Percentiles rank a stretch among this genome's conserved stretches.
phyloP scores from a whole-genome alignment of 495 filamentous ascomycete genomes.

The Podospora pseudocomata region DNA sequence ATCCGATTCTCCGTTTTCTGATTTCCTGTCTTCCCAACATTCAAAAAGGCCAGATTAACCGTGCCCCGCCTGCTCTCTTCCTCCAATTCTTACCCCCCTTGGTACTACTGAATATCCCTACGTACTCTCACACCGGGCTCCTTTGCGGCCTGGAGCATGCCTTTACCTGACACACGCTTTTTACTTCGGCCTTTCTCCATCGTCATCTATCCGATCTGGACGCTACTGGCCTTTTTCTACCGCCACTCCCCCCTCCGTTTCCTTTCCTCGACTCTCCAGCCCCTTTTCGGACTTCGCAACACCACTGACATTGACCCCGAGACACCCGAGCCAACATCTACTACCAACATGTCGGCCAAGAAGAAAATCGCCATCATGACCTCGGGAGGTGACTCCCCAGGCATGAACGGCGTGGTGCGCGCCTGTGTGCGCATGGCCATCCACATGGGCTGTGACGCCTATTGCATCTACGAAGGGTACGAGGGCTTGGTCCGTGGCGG shows the following conservation, averaged over 20 bases:
- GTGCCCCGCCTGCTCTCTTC: neutral
- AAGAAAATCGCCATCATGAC: constrained; percentile 95
- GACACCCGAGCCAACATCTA: neutral
- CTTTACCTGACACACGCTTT: constrained; percentile 17
- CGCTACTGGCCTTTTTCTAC: constrained; percentile 23
- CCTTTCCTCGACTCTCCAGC: constrained; percentile 13
- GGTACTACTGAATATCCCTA: constrained; percentile 12
- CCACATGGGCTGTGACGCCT: constrained; percentile 80
- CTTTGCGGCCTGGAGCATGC: constrained; percentile 27
- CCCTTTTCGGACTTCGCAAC: constrained; percentile 1
- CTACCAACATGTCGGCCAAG: constrained; percentile 43
- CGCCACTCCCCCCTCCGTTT: constrained; percentile 25
- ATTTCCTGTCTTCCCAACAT: neutral
- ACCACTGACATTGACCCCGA: constrained; percentile 5
- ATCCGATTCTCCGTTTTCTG: constrained; percentile 5
- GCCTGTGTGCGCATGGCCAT: constrained; percentile 93
- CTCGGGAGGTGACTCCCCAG: constrained; percentile 93
- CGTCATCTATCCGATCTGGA: constrained; percentile 26
- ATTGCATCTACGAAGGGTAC: constrained; percentile 91
- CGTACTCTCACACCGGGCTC: constrained; percentile 17
- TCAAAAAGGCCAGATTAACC: neutral
- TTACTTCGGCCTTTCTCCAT: constrained; percentile 25
- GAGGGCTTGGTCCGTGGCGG: constrained; percentile 90
- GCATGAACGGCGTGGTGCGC: constrained; percentile 94
- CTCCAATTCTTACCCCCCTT: neutral